Conservation (phyloP, 148 eudicot species). For the Talinum fruticosum region DNA sequence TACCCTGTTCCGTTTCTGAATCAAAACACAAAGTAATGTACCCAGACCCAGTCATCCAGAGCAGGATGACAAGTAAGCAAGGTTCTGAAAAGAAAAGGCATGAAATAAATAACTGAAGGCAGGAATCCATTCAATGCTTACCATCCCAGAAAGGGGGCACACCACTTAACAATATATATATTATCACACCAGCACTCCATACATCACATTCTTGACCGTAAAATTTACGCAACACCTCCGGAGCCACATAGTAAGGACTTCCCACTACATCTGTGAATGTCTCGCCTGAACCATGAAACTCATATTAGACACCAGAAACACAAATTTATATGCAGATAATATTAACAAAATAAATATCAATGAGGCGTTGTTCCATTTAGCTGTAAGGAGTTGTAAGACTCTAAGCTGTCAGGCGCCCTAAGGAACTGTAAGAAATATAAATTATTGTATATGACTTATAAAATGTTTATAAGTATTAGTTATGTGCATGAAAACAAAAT, state of each 20-base stretch:
- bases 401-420: too few species aligned
- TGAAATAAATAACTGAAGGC: not conserved
- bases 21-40: slow-evolving; percentile 3
- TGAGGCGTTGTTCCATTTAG: too few species aligned
- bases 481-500: too few species aligned
- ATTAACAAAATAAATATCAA: too few species aligned
- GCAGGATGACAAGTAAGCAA: not conserved
- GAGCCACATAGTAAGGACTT: slow-evolving; percentile 55
- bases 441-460: too few species aligned
- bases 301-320: not conserved
- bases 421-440: too few species aligned
- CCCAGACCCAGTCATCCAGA: not conserved
- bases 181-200: slow-evolving; percentile 54
- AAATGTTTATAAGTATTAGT: too few species aligned
- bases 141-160: slow-evolving; percentile 62
- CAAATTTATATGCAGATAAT: too few species aligned
- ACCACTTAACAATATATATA: slow-evolving; percentile 45
- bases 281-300: slow-evolving; percentile 27
- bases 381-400: too few species aligned
- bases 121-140: slow-evolving; percentile 13
- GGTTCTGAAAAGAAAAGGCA: not conserved
- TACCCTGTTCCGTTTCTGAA: slow-evolving; percentile 46
- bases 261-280: slow-evolving; percentile 53
- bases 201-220: slow-evolving; percentile 50
- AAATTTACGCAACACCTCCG: slow-evolving; percentile 46